Evolutionary conservation across 768 basidiomycete genomes (phyloP), one percentile per base, ranked within the genome.

Genomic region (Leccinum barrowsii): DNA sequence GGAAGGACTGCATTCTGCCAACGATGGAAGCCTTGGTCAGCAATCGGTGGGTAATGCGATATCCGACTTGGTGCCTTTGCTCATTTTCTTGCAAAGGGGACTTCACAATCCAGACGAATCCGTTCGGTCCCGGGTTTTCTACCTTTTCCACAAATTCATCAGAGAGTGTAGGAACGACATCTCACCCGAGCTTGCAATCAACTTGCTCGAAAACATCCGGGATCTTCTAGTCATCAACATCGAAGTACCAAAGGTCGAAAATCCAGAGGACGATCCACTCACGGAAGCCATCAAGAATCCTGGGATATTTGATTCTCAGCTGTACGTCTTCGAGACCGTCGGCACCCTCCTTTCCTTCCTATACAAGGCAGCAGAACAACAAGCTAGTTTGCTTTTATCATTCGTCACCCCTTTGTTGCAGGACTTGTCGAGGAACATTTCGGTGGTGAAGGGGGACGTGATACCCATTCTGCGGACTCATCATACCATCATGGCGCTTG

Each of bases 71-170:
- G 54, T 21, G 4, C 49, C 11, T 6, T 35, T 42, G 19, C 65
- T 64, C 19, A 59, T 52, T 24, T 40, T 34, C 42, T 61, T 32
- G 42, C 30, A 24, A 65, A 96, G 96, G 50, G 97, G 97, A 19
- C 77, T 98, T 26, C 97, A 98, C 68, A 92, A 86, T 63, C 75
- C 81, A 19, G 84, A 90, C 54, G 75, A 80, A 19, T 78, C 78
- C 13, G 85, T 90, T 59, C 86, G 90, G 35, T 81, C 87, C 3
- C 83, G 97, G 50, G 78, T 91, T 46, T 97, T 85, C 75, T 98
- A 99, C 73, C 85, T 98, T 52, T 97, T 97, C 77, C 81, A 92
- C 68, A 86, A 87, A 50, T 98, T 98, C 73, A 87, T 98, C 74
- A 86, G 87, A 73, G 92, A 96, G 67, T 77, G 85, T 56, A 81